Evolutionary conservation across 768 basidiomycete genomes (phyloP).

Genomic region (Trametes punicea): DNA sequence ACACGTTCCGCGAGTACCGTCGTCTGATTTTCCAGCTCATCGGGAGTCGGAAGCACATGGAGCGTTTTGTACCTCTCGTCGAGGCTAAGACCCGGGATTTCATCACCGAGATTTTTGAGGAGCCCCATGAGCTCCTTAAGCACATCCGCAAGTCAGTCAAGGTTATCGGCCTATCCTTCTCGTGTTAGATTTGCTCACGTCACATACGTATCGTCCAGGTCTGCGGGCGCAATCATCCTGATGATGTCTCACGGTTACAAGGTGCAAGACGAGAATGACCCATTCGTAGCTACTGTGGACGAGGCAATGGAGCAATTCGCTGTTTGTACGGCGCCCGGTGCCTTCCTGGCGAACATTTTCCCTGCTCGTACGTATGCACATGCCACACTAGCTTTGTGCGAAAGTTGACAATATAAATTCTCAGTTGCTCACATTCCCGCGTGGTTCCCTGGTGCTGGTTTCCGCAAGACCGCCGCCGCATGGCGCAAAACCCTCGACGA

Average conservation of each 20-base stretch:
- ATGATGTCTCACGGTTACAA: constrained; percentile 30
- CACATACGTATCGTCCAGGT: constrained; percentile 11
- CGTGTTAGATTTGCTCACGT: background rate
- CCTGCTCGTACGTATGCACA: constrained; percentile 24
- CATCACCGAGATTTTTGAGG: constrained; percentile 28
- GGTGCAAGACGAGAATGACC: constrained; percentile 32
- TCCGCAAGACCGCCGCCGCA: constrained; percentile 25
- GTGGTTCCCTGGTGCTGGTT: constrained; percentile 41
- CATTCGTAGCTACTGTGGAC: constrained; percentile 35
- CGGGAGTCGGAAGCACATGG: constrained; percentile 25
- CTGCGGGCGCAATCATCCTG: constrained; percentile 29
- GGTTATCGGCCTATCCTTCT: background rate
- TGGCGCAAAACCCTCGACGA: constrained; percentile 22
- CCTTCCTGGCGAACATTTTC: constrained; percentile 30
- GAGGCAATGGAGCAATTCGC: constrained; percentile 27
- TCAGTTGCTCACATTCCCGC: constrained; percentile 36
- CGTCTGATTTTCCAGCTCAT: constrained; percentile 24
- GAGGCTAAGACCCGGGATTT: constrained; percentile 32
- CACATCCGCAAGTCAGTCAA: constrained; percentile 32
- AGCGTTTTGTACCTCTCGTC: constrained; percentile 28
- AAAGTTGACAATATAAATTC: background rate
- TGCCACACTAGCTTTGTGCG: too few relatives aligned
- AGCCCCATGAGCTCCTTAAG: constrained; percentile 24
- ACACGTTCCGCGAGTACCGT: constrained; percentile 27
- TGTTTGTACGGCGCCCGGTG: constrained; percentile 28